phyloP scores from a whole-genome alignment of 257 asterid species.

The Asclepias syriaca region DNA sequence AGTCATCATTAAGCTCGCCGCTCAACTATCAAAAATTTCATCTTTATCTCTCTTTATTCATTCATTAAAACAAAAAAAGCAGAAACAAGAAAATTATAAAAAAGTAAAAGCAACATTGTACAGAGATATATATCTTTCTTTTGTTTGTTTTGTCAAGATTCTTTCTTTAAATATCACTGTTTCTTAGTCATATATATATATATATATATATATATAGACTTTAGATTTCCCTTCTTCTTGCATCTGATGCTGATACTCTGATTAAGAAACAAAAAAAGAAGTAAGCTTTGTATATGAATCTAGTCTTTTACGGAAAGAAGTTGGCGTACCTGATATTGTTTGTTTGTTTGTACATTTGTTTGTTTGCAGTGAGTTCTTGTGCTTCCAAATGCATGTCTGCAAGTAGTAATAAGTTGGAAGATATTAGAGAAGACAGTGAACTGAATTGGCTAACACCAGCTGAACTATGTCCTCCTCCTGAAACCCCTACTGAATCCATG shows the following conservation, averaged over 20 bases:
- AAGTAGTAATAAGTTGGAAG: slow-evolving; percentile 36
- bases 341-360: background rate
- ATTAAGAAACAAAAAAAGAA: background rate
- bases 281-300: background rate
- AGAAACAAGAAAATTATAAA: slow-evolving; percentile 3
- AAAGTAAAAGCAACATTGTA: background rate
- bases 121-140: slow-evolving; percentile 26
- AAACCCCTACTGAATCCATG: slow-evolving; percentile 86
- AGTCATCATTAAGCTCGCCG: slow-evolving; percentile 72
- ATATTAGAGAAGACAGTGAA: slow-evolving; percentile 58
- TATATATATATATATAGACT: too few relatives aligned
- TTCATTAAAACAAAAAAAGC: slow-evolving; percentile 8
- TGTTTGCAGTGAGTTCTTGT: slow-evolving; percentile 25
- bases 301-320: background rate
- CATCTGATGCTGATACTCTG: background rate
- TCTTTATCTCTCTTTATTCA: slow-evolving; percentile 24
- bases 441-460: slow-evolving; percentile 38
- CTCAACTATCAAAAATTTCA: slow-evolving; percentile 25
- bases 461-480: slow-evolving; percentile 55
- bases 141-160: slow-evolving; percentile 7
- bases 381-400: slow-evolving; percentile 27
- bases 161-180: background rate
- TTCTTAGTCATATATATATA: background rate
- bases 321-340: background rate
- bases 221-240: background rate